These are phyloP conservation scores for Pseudocercospora fuligena DNA, from an alignment of 2,329 filamentous ascomycete genomes.

Conservation along the genomic window DNA sequence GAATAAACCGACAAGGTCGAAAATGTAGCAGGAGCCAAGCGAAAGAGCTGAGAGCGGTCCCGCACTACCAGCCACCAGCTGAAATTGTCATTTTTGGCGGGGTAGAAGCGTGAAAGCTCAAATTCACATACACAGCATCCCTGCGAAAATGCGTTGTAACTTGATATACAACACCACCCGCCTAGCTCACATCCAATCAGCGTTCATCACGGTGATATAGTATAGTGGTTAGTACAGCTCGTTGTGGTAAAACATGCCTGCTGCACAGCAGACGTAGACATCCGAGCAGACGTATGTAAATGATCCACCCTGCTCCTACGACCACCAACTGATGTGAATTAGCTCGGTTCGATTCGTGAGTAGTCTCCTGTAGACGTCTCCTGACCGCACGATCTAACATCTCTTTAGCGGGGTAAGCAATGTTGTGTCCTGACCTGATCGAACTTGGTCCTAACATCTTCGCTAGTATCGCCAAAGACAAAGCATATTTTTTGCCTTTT, in stretches of 20 bases:
- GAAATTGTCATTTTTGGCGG: not conserved
- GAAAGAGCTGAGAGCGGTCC: not conserved
- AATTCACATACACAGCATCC: no score
- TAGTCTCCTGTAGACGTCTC: not conserved
- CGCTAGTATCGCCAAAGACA: no score
- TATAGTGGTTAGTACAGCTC: conserved; percentile 22
- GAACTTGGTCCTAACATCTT: not conserved
- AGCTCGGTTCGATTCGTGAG: conserved; percentile 7
- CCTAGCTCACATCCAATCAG: not conserved
- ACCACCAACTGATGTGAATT: no score
- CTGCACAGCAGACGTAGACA: not conserved
- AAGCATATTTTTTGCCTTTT: not conserved
- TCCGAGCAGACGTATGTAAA: not conserved
- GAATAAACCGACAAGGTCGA: conserved; percentile 1
- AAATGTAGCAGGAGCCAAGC: not conserved
- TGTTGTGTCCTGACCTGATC: no score
- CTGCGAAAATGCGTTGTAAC: not conserved
- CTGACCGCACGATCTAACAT: not conserved
- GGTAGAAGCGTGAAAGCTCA: no score
- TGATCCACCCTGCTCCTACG: no score
- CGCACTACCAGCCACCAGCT: not conserved
- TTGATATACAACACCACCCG: not conserved
- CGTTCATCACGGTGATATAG: not conserved
- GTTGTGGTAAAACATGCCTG: conserved; percentile 12
- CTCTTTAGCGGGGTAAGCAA: not conserved